Evolutionary conservation across 352 stramenopile genomes (phyloP), one percentile per base, ranked within the genome.

Genomic region (Blastocystis sp.): DNA sequence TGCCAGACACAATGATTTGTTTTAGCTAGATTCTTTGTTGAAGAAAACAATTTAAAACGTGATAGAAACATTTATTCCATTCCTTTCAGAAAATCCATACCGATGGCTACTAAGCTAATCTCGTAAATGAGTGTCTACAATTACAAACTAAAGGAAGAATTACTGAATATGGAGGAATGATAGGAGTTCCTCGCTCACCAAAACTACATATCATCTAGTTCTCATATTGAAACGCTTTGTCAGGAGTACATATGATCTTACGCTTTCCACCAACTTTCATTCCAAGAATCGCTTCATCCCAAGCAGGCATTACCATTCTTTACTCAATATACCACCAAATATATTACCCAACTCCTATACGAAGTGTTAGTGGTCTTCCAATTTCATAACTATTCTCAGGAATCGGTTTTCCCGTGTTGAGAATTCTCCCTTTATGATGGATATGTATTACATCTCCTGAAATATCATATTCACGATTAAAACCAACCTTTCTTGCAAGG

Each of bases 241-340:
- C 78, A 33, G 78, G 78, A 79, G 78, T 89, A 40, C 60, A 76
- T 30, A 89, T 78, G 27, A 89, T 79, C 33, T 89, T 89, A n/a
- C 78, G 56, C 66, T 59, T 89, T 40, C 78, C 78, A 30, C 78
- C 78, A 6, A 79, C 66, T 53, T 89, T 89, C 78, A 89, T 89
- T 76, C 78, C 78, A 13, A 64, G 22, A 48, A 89, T 79, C 33
- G 44, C 66, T 78, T 89, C 78, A 42, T 89, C 78, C 78, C 78
- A 89, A 30, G 78, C 78, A 3, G 78, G 78, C 24, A 89, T 89
- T 27, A 89, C 78, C 78, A 76, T 79, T 64, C 78, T 89, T 77
- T 13, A 7, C 22, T 13, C 76, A 0, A 60, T 17, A 19, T 1
- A 24, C 2, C 15, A 22, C 1, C 4, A 17, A 24, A n/a, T 51